These are phyloP conservation scores for Claviceps spartinae DNA, from an alignment of 2,329 filamentous ascomycete species.

Conservation along the genomic window DNA sequence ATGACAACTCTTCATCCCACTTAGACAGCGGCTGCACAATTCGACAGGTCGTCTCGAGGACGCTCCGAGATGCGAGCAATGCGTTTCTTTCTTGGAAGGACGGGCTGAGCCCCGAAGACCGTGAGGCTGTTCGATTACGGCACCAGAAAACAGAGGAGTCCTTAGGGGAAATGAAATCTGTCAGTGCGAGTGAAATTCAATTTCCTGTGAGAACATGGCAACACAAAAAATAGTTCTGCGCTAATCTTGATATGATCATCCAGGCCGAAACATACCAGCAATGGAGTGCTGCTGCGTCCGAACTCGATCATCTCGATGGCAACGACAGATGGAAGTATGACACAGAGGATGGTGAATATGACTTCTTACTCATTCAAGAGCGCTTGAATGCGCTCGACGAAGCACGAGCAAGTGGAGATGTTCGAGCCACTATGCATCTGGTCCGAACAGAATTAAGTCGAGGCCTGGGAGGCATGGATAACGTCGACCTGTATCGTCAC, in stretches of 20 bases:
- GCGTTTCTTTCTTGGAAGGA: conserved; percentile 35
- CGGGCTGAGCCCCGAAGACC: conserved; percentile 37
- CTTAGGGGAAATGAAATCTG: conserved; percentile 50
- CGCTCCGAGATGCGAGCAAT: conserved; percentile 21
- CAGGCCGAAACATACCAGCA: conserved; percentile 55
- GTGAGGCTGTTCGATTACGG: conserved; percentile 29
- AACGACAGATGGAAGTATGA: conserved; percentile 72
- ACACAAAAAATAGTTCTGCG: neutral
- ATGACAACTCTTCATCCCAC: neutral
- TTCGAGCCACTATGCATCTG: conserved; percentile 64
- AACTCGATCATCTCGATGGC: conserved; percentile 67
- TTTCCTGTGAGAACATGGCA: neutral
- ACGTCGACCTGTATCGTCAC: conserved; percentile 68
- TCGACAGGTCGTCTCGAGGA: conserved; percentile 2
- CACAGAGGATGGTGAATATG: conserved; percentile 49
- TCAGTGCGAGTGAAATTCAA: conserved; percentile 21
- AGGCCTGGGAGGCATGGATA: conserved; percentile 75
- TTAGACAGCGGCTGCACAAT: neutral
- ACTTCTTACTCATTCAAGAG: conserved; percentile 52
- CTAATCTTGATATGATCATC: neutral
- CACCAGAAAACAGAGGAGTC: conserved; percentile 51
- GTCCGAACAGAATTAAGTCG: conserved; percentile 69
- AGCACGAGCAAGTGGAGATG: conserved; percentile 57
- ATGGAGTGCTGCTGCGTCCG: conserved; percentile 63
- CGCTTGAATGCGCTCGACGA: conserved; percentile 63